These are phyloP conservation scores for Kluyveromyces nonfermentans DNA, from an alignment of 805 yeast genomes.

Conservation along the genomic window DNA sequence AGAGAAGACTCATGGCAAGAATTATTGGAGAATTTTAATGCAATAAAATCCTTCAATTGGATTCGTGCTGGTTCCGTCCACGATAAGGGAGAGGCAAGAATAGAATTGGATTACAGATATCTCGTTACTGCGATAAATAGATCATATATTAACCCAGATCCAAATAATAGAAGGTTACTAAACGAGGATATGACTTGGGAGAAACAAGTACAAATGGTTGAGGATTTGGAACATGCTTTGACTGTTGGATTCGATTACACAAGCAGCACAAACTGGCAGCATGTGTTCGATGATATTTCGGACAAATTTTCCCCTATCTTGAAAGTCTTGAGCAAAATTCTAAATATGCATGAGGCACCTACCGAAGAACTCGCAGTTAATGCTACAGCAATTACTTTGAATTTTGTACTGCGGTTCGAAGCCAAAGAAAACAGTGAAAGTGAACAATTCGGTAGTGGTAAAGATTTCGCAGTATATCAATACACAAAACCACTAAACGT, in stretches of 20 bases:
- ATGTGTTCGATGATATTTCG: slow-evolving; percentile 38
- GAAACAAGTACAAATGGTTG: slow-evolving; percentile 29
- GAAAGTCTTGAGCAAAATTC: slow-evolving; percentile 32
- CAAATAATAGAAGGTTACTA: slow-evolving; percentile 33
- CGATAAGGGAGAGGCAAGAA: slow-evolving; percentile 40
- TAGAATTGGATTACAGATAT: slow-evolving; percentile 43
- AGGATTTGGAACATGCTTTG: slow-evolving; percentile 28
- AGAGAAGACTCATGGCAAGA: slow-evolving; percentile 11
- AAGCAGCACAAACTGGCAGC: slow-evolving; percentile 46
- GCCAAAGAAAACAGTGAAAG: slow-evolving; percentile 9
- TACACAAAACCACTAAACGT: slow-evolving; percentile 37
- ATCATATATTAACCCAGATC: slow-evolving; percentile 40
- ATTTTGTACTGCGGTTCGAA: slow-evolving; percentile 38
- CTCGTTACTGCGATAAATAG: slow-evolving; percentile 44
- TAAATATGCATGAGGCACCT: slow-evolving; percentile 12
- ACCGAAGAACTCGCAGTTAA: slow-evolving; percentile 21
- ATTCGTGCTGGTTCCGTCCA: slow-evolving; percentile 37
- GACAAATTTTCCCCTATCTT: slow-evolving; percentile 46
- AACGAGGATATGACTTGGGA: slow-evolving; percentile 31
- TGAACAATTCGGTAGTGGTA: slow-evolving; percentile 15
- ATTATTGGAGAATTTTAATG: slow-evolving; percentile 14
- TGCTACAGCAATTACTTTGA: slow-evolving; percentile 34
- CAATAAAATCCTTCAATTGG: slow-evolving; percentile 34
- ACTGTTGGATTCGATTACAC: slow-evolving; percentile 31
- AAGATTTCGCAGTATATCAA: slow-evolving; percentile 34